These are phyloP conservation scores for Aureobasidium vineae DNA, from an alignment of 2,329 filamentous ascomycete species.

Conservation along the genomic window DNA sequence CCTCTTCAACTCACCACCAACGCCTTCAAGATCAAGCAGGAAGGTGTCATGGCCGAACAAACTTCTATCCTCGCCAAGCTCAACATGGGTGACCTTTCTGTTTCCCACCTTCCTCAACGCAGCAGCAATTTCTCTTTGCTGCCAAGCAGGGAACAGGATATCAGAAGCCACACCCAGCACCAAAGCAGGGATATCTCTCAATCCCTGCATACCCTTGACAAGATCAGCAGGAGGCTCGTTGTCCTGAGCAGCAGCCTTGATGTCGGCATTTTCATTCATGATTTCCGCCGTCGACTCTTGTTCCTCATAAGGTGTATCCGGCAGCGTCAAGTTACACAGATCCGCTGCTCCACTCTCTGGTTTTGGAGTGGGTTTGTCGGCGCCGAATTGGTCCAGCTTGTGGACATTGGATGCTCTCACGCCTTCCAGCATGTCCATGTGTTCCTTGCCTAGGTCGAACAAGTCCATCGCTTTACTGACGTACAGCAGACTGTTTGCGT, in stretches of 20 bases:
- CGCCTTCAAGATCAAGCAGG: constrained; percentile 84
- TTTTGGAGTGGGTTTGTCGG: constrained; percentile 37
- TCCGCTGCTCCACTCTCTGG: constrained; percentile 40
- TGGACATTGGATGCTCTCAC: constrained; percentile 62
- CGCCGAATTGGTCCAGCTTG: constrained; percentile 53
- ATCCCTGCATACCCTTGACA: constrained; percentile 66
- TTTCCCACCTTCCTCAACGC: constrained; percentile 77
- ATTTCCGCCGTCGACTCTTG: constrained; percentile 56
- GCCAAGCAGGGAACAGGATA: constrained; percentile 96
- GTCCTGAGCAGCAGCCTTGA: constrained; percentile 28
- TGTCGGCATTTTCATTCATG: constrained; percentile 36
- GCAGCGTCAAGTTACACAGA: constrained; percentile 77
- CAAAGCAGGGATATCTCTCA: constrained; percentile 76
- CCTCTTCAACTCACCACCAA: constrained; percentile 76
- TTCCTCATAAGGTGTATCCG: constrained; percentile 81
- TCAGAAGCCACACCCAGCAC: constrained; percentile 95
- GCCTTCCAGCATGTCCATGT: constrained; percentile 61
- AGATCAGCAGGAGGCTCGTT: constrained; percentile 71
- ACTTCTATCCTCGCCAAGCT: constrained; percentile 90
- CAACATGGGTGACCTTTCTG: constrained; percentile 76
- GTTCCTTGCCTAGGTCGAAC: constrained; percentile 79
- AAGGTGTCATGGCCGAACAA: constrained; percentile 98
- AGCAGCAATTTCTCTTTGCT: constrained; percentile 90
- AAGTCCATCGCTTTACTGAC: constrained; percentile 99
- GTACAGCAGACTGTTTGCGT: constrained; percentile 92